Evolutionary conservation across 73 alveolate genomes (phyloP), one percentile per base, ranked within the genome.

Genomic region (Blepharisma stoltei): DNA sequence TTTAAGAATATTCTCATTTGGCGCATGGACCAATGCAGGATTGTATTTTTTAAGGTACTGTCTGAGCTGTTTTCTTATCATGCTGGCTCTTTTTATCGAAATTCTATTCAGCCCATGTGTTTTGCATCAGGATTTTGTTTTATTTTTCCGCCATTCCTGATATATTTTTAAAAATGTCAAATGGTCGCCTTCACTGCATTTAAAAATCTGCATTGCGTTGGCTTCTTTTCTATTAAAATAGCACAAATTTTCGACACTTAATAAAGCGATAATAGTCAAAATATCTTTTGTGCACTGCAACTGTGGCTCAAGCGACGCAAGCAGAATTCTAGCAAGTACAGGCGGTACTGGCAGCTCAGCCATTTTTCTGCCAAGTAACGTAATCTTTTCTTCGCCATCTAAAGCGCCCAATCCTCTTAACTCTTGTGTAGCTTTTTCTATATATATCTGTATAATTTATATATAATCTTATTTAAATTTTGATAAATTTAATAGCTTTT

Each of bases 281-380:
- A 93, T 93, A 48, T 90, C 93, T 66, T 85, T 89, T 70, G 83
- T 78, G 25, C 89, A 86, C 37, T 69, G 76, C 77, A 80, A 86
- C 66, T 80, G 82, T 45, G 77, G 55, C 73, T 80, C 50, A 71
- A 86, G 68, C 43, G 88, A 32, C 68, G 84, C 90, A 25, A 92
- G 80, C 53, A 92, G 52, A 43, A 89, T 81, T 47, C 86, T 80
- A 3, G 94, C 48, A 18, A 23, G 21, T 0, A 23, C 14, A n/a
- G 97, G 97, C 11, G 85, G 94, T 70, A 91, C 84, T 9, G 97
- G 97, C 44, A 92, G 81, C 41, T 85, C 78, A 38, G 95, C 83
- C 96, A 92, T 92, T 60, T 92, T 89, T 77, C 83, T 80, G 1
- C 93, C 93, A 48, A 85, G 50, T 43, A 67, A 55, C 6, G 91